phyloP scores from a whole-genome alignment of 495 filamentous ascomycete species.

The Penicillium simplicissimum region DNA sequence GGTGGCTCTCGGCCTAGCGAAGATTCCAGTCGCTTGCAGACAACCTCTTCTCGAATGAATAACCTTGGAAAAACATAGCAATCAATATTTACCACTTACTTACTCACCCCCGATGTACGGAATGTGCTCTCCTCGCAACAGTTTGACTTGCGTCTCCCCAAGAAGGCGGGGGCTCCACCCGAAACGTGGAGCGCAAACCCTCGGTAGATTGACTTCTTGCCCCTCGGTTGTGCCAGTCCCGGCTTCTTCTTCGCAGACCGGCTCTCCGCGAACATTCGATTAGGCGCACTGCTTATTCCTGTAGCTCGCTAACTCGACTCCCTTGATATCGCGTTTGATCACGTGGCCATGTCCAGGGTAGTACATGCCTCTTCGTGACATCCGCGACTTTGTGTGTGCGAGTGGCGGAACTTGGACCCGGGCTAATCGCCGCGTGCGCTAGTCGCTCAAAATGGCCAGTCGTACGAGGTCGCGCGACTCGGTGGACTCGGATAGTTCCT shows the following conservation, averaged over 20 bases:
- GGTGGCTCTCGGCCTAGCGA: not conserved
- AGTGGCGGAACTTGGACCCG: not conserved
- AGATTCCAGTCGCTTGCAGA: not conserved
- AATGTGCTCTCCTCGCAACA: not conserved
- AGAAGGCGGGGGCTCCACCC: slow-evolving; percentile 4
- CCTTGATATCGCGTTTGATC: not conserved
- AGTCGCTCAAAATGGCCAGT: slow-evolving; percentile 24
- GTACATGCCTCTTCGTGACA: not conserved
- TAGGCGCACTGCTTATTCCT: not conserved
- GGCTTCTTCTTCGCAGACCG: not conserved
- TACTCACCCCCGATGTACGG: not conserved
- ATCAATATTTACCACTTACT: not conserved
- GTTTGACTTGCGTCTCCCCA: not conserved
- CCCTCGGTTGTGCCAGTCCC: not conserved
- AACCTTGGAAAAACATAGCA: not conserved
- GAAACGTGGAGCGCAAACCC: slow-evolving; percentile 1
- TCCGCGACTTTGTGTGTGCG: not conserved
- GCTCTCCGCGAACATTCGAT: not conserved
- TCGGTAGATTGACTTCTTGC: not conserved
- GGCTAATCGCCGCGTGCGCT: slow-evolving; percentile 22
- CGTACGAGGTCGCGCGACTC: slow-evolving; percentile 18
- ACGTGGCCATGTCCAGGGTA: not conserved
- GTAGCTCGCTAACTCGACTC: not conserved
- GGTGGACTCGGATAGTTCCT: slow-evolving; percentile 6
- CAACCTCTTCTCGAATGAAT: not conserved